Percentiles rank a stretch among this genome's conserved stretches.
phyloP scores from a whole-genome alignment of 2,329 filamentous ascomycete genomes.

The Calycina marina region DNA sequence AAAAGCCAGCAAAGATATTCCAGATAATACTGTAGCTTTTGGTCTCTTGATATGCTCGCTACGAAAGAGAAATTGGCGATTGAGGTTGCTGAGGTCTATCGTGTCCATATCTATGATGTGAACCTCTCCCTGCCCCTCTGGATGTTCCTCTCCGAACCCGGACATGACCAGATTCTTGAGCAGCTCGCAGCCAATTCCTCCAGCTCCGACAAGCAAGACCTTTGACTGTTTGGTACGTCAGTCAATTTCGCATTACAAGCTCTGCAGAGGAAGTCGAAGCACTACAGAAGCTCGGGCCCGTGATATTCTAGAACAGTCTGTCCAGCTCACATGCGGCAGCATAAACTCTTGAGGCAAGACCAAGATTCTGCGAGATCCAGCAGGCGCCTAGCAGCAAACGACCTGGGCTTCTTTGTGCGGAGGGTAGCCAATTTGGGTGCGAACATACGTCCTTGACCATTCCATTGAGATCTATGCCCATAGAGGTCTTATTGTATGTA shows the following conservation, averaged over 20 bases:
- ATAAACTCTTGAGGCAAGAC: too few species aligned
- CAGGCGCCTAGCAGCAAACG: too few species aligned
- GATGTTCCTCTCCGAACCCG: conserved; percentile 81
- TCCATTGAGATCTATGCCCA: conserved; percentile 48
- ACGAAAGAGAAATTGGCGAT: conserved; percentile 92
- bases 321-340: too few species aligned
- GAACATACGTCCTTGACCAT: too few species aligned
- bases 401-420: too few species aligned
- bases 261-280: too few species aligned
- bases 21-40: conserved; percentile 63
- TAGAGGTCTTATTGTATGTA: conserved; percentile 46
- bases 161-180: conserved; percentile 90
- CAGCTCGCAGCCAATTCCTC: conserved; percentile 93
- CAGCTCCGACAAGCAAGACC: conserved; percentile 87
- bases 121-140: too few species aligned
- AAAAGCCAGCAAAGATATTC: background rate
- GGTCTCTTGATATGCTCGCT: conserved; percentile 97
- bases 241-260: too few species aligned
- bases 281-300: too few species aligned
- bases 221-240: conserved; percentile 46
- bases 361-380: too few species aligned
- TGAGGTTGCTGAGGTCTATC: conserved; percentile 94
- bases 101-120: conserved; percentile 96
- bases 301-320: too few species aligned
- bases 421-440: too few species aligned